Percentiles rank a stretch among this genome's conserved stretches.
Conservation (phyloP, 495 filamentous ascomycete genomes). For the Xylaria bambusicola region DNA sequence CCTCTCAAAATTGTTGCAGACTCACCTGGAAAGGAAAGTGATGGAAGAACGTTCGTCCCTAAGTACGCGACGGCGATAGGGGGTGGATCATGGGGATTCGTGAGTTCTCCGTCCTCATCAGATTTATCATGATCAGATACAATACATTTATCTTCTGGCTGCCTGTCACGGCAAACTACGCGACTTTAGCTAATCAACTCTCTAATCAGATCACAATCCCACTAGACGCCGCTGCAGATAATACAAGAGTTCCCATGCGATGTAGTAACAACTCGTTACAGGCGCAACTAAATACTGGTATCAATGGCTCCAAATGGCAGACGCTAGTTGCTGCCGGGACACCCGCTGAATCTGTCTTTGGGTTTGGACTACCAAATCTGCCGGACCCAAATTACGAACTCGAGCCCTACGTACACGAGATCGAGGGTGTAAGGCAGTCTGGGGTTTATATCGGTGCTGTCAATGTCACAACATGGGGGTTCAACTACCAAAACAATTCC, state of each 20-base stretch:
- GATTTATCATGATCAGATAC: no score
- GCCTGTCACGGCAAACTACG: background rate
- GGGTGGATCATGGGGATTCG: slow-evolving; percentile 28
- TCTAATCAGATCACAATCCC: slow-evolving; percentile 24
- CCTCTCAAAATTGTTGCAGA: slow-evolving; percentile 18
- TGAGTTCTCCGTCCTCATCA: slow-evolving; percentile 5
- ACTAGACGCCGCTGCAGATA: slow-evolving; percentile 11
- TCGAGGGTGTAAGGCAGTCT: slow-evolving; percentile 21
- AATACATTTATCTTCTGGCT: no score
- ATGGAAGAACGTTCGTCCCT: slow-evolving; percentile 23
- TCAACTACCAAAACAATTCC: slow-evolving; percentile 29
- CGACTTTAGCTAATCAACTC: background rate
- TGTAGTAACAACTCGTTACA: slow-evolving; percentile 22
- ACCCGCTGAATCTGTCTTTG: slow-evolving; percentile 28
- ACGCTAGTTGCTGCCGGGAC: slow-evolving; percentile 25
- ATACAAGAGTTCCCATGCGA: slow-evolving; percentile 14
- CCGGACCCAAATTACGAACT: slow-evolving; percentile 29
- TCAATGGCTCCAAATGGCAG: slow-evolving; percentile 23
- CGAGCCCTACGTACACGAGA: slow-evolving; percentile 21
- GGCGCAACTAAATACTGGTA: slow-evolving; percentile 22
- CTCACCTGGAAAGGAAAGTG: slow-evolving; percentile 18
- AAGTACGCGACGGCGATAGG: slow-evolving; percentile 26
- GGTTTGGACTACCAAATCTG: slow-evolving; percentile 25
- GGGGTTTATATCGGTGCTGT: slow-evolving; percentile 25
- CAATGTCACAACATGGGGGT: slow-evolving; percentile 28